phyloP scores from a whole-genome alignment of 2,329 filamentous ascomycete species.

The Aspergillus novofumigatus region DNA sequence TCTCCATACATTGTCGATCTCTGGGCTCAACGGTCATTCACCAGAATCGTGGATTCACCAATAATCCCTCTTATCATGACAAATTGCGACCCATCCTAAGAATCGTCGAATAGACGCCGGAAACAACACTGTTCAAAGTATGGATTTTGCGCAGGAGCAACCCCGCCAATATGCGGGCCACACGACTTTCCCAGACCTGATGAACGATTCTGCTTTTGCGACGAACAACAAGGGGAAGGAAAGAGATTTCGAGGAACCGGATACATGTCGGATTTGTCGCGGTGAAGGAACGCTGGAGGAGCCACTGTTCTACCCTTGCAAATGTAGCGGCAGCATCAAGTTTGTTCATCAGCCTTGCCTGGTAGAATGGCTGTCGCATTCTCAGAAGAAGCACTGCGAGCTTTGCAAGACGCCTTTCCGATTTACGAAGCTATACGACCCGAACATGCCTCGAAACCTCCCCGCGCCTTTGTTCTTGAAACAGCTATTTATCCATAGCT shows the following conservation, averaged over 20 bases:
- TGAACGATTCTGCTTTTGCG: slow-evolving; percentile 54
- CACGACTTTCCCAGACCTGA: slow-evolving; percentile 45
- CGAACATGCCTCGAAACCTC: slow-evolving; percentile 82
- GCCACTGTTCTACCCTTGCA: slow-evolving; percentile 94
- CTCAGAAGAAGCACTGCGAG: slow-evolving; percentile 99
- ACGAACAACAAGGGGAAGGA: slow-evolving; percentile 37
- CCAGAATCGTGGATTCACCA: not conserved
- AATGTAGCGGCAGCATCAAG: slow-evolving; percentile 98
- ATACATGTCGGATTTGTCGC: slow-evolving; percentile 96
- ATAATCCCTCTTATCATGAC: slow-evolving; percentile 14
- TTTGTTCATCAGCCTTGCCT: slow-evolving; percentile 96
- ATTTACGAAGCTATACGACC: slow-evolving; percentile 96
- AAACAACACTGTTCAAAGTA: slow-evolving; percentile 12
- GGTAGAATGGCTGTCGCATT: slow-evolving; percentile 98
- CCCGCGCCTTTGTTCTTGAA: slow-evolving; percentile 76
- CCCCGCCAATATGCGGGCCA: slow-evolving; percentile 17
- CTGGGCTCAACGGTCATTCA: not conserved
- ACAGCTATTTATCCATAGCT: slow-evolving; percentile 69
- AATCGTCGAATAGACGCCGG: slow-evolving; percentile 15
- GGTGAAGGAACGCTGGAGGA: slow-evolving; percentile 79
- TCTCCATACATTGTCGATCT: not conserved
- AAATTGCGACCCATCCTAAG: slow-evolving; percentile 21
- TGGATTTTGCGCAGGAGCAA: slow-evolving; percentile 26
- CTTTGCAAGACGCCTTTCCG: slow-evolving; percentile 97
- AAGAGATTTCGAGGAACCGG: slow-evolving; percentile 51